These are phyloP conservation scores for Cladosporium phlei DNA, from an alignment of 2,329 filamentous ascomycete genomes.

Conservation along the genomic window DNA sequence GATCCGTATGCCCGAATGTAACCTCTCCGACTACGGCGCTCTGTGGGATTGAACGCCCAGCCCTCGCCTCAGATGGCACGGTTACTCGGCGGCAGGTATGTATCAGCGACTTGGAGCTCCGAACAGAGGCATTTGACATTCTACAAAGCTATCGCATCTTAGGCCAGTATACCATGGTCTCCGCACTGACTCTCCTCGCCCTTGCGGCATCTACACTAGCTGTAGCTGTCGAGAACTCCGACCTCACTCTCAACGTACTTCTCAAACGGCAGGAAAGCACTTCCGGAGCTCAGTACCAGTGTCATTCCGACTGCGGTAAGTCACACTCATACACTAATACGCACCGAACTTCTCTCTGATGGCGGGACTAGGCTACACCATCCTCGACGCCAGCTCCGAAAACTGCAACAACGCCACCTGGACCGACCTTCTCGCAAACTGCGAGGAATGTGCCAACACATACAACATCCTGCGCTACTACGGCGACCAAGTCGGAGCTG, in stretches of 20 bases:
- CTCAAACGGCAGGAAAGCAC: conserved; percentile 21
- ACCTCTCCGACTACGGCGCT: background rate
- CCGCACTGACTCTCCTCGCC: background rate
- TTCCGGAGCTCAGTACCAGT: conserved; percentile 28
- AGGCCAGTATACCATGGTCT: background rate
- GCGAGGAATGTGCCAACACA: conserved; percentile 41
- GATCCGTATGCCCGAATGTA: background rate
- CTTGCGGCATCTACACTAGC: background rate
- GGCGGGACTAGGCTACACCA: conserved; percentile 25
- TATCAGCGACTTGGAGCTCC: background rate
- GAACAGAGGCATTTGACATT: background rate
- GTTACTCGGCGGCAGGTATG: background rate
- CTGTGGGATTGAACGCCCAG: background rate
- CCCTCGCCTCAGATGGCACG: background rate
- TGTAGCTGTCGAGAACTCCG: conserved; percentile 1
- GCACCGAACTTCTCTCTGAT: background rate
- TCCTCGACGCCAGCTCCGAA: conserved; percentile 22
- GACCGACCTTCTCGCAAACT: conserved; percentile 26
- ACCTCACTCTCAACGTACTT: conserved; percentile 1
- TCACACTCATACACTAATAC: background rate
- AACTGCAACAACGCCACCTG: conserved; percentile 30
- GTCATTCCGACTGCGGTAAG: conserved; percentile 34
- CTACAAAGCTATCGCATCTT: background rate
- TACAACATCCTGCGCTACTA: conserved; percentile 46
- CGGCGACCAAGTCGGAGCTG: conserved; percentile 34